Evolutionary conservation across 495 filamentous ascomycete species (phyloP).

Genomic region (Clavariopsis aquatica): DNA sequence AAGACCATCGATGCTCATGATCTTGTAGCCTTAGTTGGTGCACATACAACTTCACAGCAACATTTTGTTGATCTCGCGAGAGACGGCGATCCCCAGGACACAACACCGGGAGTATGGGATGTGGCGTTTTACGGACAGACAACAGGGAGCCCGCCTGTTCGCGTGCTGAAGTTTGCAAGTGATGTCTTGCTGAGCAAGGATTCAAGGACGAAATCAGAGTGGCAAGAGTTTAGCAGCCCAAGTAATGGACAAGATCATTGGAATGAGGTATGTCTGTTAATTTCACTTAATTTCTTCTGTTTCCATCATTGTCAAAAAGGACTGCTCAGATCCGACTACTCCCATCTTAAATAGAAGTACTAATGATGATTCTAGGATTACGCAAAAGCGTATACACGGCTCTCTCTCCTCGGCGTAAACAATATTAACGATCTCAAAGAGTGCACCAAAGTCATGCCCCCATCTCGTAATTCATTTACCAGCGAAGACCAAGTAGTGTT

Average conservation of each 20-base stretch:
- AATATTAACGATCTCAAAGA: slow-evolving; percentile 50
- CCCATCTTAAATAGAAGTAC: neutral
- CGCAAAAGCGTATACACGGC: slow-evolving; percentile 47
- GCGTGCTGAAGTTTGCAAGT: slow-evolving; percentile 51
- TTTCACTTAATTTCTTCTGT: neutral
- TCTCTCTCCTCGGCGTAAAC: slow-evolving; percentile 49
- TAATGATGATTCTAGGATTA: slow-evolving; percentile 42
- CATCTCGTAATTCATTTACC: slow-evolving; percentile 19
- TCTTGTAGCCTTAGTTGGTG: slow-evolving; percentile 54
- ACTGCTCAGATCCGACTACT: too few species aligned
- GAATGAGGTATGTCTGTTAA: slow-evolving; percentile 43
- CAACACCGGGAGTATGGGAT: slow-evolving; percentile 50
- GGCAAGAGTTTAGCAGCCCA: slow-evolving; percentile 43
- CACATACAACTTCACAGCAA: slow-evolving; percentile 53
- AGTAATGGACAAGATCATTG: slow-evolving; percentile 42
- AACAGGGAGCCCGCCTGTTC: slow-evolving; percentile 37
- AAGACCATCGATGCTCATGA: slow-evolving; percentile 53
- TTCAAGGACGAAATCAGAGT: slow-evolving; percentile 42
- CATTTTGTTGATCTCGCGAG: slow-evolving; percentile 46
- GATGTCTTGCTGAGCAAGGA: slow-evolving; percentile 49
- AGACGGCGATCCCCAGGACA: slow-evolving; percentile 47
- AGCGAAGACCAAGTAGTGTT: slow-evolving; percentile 31
- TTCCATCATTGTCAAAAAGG: too few species aligned
- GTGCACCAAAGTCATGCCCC: slow-evolving; percentile 48
- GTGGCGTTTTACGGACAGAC: slow-evolving; percentile 52